Conservation (phyloP, 139 green algal species). For the Chlamydomonas sphaeroides region DNA sequence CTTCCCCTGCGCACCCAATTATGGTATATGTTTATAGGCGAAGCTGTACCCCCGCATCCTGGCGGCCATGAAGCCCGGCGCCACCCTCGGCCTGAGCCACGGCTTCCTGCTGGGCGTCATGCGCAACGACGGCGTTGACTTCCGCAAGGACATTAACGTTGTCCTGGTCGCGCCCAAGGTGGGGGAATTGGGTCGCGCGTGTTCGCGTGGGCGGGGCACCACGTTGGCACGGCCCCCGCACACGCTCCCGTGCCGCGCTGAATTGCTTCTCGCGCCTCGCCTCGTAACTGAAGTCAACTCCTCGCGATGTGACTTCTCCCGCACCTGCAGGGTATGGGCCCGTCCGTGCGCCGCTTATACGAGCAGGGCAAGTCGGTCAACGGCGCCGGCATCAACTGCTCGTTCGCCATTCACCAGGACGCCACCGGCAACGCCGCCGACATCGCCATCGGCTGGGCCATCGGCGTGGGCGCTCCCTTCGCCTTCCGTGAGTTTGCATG, state of each 20-base stretch:
- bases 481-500: slow-evolving; percentile 91
- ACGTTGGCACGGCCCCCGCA: no score
- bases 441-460: slow-evolving; percentile 96
- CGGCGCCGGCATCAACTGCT: slow-evolving; percentile 99
- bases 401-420: slow-evolving; percentile 99
- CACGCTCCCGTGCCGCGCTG: no score
- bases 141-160: slow-evolving; percentile 99
- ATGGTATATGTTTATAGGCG: slow-evolving; percentile 70
- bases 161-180: slow-evolving; percentile 98
- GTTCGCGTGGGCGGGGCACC: no score
- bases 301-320: no score
- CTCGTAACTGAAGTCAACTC: no score
- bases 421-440: slow-evolving; percentile 94
- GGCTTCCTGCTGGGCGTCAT: slow-evolving; percentile 98
- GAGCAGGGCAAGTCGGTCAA: slow-evolving; percentile 99
- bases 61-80: slow-evolving; percentile 97
- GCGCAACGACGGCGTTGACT: slow-evolving; percentile 91
- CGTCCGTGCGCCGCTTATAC: slow-evolving; percentile 96
- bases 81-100: slow-evolving; percentile 97
- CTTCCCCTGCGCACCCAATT: background rate
- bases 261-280: no score
- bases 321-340: slow-evolving; percentile 92
- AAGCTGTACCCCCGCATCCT: slow-evolving; percentile 96
- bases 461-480: slow-evolving; percentile 96
- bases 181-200: no score